Percentiles rank a stretch among this genome's conserved stretches.
Conservation (phyloP, 495 filamentous ascomycete genomes). For the Tuber umbilicatum region DNA sequence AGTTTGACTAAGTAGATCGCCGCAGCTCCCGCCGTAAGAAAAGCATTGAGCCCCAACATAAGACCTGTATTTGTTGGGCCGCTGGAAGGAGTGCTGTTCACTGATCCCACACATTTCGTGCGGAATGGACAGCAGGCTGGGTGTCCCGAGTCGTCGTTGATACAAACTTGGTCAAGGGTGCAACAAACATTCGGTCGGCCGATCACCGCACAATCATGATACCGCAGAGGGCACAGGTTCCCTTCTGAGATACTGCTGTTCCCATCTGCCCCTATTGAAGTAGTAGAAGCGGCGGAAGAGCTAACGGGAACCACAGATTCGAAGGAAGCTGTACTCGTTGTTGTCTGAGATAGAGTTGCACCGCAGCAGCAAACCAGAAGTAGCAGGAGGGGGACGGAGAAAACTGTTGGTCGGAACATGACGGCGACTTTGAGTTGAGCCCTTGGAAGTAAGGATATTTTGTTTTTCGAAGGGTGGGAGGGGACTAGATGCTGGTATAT, state of each 20-base stretch:
- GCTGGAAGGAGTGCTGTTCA: neutral
- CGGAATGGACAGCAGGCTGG: constrained; percentile 33
- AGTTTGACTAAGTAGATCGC: neutral
- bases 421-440: neutral
- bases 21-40: neutral
- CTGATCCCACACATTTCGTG: constrained; percentile 26
- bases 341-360: constrained; percentile 11
- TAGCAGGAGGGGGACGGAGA: constrained; percentile 9
- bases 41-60: neutral
- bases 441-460: neutral
- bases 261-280: neutral
- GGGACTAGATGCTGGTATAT: neutral
- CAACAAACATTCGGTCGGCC: constrained; percentile 29
- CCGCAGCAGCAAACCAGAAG: neutral
- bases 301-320: constrained; percentile 26
- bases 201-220: constrained; percentile 30
- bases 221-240: constrained; percentile 16
- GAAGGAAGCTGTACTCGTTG: constrained; percentile 9
- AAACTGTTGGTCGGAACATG: constrained; percentile 6
- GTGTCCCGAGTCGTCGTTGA: constrained; percentile 18
- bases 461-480: neutral
- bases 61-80: neutral
- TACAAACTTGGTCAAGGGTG: constrained; percentile 33
- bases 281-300: constrained; percentile 2
- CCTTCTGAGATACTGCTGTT: neutral